phyloP scores from a whole-genome alignment of 2,329 filamentous ascomycete species.

The Epichloe gansuensis region DNA sequence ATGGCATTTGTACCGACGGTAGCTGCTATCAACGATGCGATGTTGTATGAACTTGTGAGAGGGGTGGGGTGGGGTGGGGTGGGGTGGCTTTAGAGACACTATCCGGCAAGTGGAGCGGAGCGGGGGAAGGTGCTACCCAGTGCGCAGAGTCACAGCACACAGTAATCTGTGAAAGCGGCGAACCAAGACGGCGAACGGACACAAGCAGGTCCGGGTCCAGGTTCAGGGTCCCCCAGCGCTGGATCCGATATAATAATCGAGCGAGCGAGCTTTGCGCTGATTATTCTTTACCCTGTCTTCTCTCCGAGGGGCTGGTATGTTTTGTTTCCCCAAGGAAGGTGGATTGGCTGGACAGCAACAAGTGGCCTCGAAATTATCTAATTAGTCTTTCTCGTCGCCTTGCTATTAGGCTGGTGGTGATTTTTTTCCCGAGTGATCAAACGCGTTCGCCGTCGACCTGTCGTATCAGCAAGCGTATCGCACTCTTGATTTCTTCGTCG shows the following conservation, averaged over 20 bases:
- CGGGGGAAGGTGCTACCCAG: not conserved
- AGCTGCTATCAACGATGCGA: not conserved
- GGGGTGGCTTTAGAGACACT: conserved; percentile 1
- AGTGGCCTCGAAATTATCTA: conserved; percentile 1
- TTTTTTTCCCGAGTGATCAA: not conserved
- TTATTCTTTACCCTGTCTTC: not conserved
- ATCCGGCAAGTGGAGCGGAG: not conserved
- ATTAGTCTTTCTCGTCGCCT: not conserved
- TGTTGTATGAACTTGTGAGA: not conserved
- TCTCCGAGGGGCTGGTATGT: not conserved
- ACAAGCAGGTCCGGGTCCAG: conserved; percentile 3
- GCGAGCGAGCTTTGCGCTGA: not conserved
- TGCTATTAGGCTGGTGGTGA: not conserved
- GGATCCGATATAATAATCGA: not conserved
- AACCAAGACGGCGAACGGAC: not conserved
- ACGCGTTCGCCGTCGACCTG: conserved; percentile 3
- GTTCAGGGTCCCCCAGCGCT: conserved; percentile 7
- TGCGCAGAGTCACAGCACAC: not conserved
- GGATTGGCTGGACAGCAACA: not conserved
- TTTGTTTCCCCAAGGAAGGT: not conserved
- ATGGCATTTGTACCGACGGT: conserved; percentile 44
- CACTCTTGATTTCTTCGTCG: not conserved
- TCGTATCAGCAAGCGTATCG: conserved; percentile 4
- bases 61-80: conserved; percentile 15
- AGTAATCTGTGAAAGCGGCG: not conserved